Evolutionary conservation across 1,284 basidiomycete genomes (phyloP).

Genomic region (Tylopilus orsonianus): DNA sequence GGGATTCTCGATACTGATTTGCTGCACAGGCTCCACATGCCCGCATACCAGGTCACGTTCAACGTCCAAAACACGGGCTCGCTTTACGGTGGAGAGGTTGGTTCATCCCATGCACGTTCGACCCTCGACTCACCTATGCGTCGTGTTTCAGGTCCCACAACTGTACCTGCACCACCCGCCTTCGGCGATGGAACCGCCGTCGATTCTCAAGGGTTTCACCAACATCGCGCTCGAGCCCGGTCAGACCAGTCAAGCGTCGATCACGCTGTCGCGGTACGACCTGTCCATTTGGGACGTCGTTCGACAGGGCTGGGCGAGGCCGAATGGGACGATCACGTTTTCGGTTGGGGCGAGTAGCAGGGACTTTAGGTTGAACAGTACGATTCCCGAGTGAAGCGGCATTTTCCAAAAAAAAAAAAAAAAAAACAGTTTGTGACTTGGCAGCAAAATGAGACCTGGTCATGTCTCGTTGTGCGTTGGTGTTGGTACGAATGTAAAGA

Average conservation of each 20-base stretch:
- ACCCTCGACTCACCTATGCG: background rate
- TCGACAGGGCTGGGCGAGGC: slow-evolving; percentile 48
- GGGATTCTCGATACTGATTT: background rate
- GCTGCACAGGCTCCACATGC: slow-evolving; percentile 57
- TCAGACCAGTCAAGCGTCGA: slow-evolving; percentile 44
- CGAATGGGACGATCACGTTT: slow-evolving; percentile 44
- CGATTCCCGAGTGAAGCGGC: slow-evolving; percentile 33
- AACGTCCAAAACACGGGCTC: slow-evolving; percentile 57
- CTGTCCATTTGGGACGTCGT: slow-evolving; percentile 60
- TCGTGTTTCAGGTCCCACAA: slow-evolving; percentile 51
- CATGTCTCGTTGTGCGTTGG: too few species aligned
- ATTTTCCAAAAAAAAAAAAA: too few species aligned
- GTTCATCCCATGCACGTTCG: too few species aligned
- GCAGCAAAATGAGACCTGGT: too few species aligned
- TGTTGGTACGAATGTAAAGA: too few species aligned
- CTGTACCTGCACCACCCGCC: slow-evolving; percentile 61
- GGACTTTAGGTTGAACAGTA: slow-evolving; percentile 44
- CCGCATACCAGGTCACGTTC: slow-evolving; percentile 59
- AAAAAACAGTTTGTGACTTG: too few species aligned
- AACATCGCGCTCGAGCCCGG: slow-evolving; percentile 51
- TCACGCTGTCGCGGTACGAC: slow-evolving; percentile 65
- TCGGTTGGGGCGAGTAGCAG: slow-evolving; percentile 55
- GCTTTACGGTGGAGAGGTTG: slow-evolving; percentile 55
- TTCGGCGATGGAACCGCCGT: slow-evolving; percentile 58
- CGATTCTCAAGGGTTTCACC: slow-evolving; percentile 66